Evolutionary conservation across 2,329 filamentous ascomycete species (phyloP), one percentile per base, ranked within the genome.

Genomic region (Arthrocladium fulminans): DNA sequence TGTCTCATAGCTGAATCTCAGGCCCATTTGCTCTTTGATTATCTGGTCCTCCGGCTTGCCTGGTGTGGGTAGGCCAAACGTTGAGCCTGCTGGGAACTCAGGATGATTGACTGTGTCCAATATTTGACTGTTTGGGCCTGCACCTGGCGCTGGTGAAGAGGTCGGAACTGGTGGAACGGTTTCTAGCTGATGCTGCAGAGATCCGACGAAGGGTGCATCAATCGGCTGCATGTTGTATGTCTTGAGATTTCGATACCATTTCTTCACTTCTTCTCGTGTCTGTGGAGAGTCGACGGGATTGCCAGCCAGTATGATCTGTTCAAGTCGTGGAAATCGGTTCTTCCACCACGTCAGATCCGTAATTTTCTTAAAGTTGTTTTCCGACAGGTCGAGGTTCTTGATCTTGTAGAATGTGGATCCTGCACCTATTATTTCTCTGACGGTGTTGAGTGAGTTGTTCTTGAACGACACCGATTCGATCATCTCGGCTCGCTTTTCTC

Each of bases 371-470:
- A 98, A 79, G 34, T 81, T 78, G 67, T 97, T 97, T 61, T 83
- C 79, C 47, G 87, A 92, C 22, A 97, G 76, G 57, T 96, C 90
- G 10, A 98, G 79, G 56, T 95, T 89, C 63, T 87, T 83, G 51
- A 97, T 73, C 52, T 89, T 84, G 0, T 89, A 88, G 47, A 97
- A 86, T 0, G 86, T 88, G 45, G 80, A 77, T 8, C 87, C 81
- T 1, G 97, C 74, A 1, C 80, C 75, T 45, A 83, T 86, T 44
- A 97, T 83, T 46, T 83, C 76, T 17, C 72, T 65, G 30, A 95
- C 77, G 54, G 85, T 82, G 44, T 79, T 72, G 39, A 97, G 80
- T 51, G 80, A 80, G 66, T 97, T 97, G 63, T 80, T 79, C 15
- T 84, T 81, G 10, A 98, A 76, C 30, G 83, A 86, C 59, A 97